These are phyloP conservation scores for Saposhnikovia divaricata DNA, from an alignment of 129 eudicot species.

Conservation along the genomic window DNA sequence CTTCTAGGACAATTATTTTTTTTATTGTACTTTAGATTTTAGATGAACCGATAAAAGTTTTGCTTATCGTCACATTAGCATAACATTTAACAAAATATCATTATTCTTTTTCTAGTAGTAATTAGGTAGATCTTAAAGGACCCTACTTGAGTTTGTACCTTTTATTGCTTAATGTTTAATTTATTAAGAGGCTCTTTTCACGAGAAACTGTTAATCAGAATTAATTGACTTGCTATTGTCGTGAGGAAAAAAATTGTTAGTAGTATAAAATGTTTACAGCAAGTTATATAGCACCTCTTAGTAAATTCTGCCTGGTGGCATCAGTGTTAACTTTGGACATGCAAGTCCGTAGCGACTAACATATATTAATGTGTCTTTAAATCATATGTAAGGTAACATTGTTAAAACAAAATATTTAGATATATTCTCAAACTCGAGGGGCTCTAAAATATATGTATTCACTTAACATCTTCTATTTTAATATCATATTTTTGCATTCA, in stretches of 20 bases:
- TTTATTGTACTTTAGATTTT: not conserved
- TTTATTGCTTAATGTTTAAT: not conserved
- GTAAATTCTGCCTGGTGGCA: not conserved
- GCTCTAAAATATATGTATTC: not conserved
- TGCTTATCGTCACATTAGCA: not conserved
- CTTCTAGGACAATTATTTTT: not conserved
- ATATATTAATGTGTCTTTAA: not conserved
- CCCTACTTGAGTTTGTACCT: not conserved
- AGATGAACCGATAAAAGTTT: not conserved
- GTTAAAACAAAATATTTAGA: not conserved
- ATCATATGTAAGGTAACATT: not conserved
- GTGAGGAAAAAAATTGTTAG: not conserved
- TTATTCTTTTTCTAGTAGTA: not conserved
- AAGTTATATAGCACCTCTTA: not conserved
- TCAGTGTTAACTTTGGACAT: not conserved
- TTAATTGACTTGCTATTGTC: not conserved
- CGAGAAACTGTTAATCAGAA: not conserved
- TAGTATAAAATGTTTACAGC: not conserved
- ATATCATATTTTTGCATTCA: not conserved
- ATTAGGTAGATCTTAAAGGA: not conserved
- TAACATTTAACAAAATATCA: not conserved
- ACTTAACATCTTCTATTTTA: not conserved
- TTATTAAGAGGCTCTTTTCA: not conserved
- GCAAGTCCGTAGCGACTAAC: not conserved
- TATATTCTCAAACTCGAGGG: not conserved